Evolutionary conservation across 2,329 filamentous ascomycete species (phyloP), one percentile per base, ranked within the genome.

Genomic region (Teratosphaeria nubilosa): DNA sequence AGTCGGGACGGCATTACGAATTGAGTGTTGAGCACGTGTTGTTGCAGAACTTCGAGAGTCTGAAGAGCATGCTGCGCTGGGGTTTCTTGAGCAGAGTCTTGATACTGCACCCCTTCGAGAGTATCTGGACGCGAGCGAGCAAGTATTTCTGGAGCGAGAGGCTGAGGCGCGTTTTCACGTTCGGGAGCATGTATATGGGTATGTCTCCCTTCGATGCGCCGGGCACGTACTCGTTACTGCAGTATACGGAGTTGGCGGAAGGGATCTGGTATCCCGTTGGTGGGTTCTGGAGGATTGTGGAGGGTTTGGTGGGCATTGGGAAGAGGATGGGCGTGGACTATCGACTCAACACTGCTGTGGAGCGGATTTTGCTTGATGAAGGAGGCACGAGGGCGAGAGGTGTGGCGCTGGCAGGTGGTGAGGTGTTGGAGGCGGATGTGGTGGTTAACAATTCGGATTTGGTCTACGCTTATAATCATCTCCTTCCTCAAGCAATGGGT

Each of bases 141-240:
- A 79, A 78, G 60, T 90, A 90, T 66, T 90, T 90, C 70, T 80
- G 77, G 76, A 86, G 84, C 0, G 86, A 90, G 67, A 76, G 86
- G 58, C 68, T 90, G 65, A 76, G 87, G 60, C 75, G 86, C 27
- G 86, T 87, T 0, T 90, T 90, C 63, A 90, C 87, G 0, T 90
- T 90, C 71, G 86, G 83, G 24, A 89, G 85, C 65, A 91, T 90
- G 87, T 90, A 91, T 67, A 87, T 90, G 84, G 87, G 87, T 0
- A 90, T 90, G 87, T 85, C 80, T 57, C 87, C 87, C 0, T 90
- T 87, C 68, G 85, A 88, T 67, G 86, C 87, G 0, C 87, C 87
- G 0, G 86, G 84, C 3, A 90, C 87, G 1, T 90, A 90, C 72
- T 85, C 81, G 54, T 71, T 90, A 59, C 74, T 90, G 55, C 87